phyloP scores from a whole-genome alignment of 768 basidiomycete species.

The Lactifluus piperatus region DNA sequence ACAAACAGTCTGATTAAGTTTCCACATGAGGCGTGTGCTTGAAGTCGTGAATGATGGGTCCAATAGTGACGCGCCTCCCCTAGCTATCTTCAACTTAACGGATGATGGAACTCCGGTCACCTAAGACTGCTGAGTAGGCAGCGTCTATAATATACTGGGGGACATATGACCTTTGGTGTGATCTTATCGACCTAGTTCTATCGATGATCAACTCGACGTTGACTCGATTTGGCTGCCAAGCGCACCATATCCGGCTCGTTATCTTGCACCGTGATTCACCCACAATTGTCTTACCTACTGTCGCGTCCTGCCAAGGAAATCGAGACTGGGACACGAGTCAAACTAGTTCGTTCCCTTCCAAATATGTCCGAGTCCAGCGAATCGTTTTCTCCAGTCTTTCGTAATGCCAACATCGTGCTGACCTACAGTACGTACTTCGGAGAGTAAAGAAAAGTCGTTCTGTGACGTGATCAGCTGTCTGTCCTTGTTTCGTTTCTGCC shows the following conservation, averaged over 20 bases:
- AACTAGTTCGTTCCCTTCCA: background rate
- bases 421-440: background rate
- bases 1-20: background rate
- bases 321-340: background rate
- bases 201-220: background rate
- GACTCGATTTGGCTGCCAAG: background rate
- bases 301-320: background rate
- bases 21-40: background rate
- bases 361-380: background rate
- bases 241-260: background rate
- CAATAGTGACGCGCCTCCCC: background rate
- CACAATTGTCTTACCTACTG: background rate
- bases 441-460: background rate
- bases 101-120: background rate
- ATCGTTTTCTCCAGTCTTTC: background rate
- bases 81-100: background rate
- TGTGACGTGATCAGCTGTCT: background rate
- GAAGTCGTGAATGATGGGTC: background rate
- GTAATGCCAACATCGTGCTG: background rate
- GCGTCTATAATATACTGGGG: background rate
- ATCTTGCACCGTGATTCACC: too few relatives aligned
- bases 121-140: background rate
- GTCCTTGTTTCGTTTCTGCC: background rate
- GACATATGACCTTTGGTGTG: background rate
- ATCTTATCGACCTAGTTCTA: background rate